Evolutionary conservation across 2,329 filamentous ascomycete genomes (phyloP).

Genomic region (Diaporthe aspalathi): DNA sequence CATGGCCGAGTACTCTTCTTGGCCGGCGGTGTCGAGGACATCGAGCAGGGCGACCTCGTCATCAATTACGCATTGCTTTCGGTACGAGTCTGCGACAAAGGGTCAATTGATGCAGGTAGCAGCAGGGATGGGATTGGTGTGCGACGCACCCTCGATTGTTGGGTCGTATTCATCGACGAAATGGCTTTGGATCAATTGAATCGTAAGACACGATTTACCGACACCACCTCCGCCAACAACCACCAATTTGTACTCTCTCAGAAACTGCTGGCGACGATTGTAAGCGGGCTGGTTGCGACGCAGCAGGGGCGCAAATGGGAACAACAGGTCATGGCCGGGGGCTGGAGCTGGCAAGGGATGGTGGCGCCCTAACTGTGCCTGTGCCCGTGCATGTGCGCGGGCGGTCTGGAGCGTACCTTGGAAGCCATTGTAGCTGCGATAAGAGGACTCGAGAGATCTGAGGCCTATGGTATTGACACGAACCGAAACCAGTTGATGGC

Average conservation of each 20-base stretch:
- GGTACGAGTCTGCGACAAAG: conserved; percentile 84
- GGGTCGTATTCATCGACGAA: conserved; percentile 99
- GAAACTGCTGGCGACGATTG: conserved; percentile 66
- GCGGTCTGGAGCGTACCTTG: conserved; percentile 48
- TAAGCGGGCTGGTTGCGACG: conserved; percentile 20
- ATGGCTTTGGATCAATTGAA: conserved; percentile 94
- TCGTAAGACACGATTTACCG: conserved; percentile 98
- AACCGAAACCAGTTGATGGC: conserved; percentile 23
- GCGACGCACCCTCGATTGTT: conserved; percentile 89
- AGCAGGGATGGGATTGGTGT: background rate
- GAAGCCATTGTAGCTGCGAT: conserved; percentile 52
- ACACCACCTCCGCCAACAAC: conserved; percentile 98
- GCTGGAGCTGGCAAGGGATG: background rate
- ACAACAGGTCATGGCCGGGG: background rate
- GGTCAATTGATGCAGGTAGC: conserved; percentile 41
- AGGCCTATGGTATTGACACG: conserved; percentile 34
- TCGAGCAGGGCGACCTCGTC: conserved; percentile 98
- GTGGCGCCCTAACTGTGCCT: background rate
- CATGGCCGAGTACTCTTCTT: conserved; percentile 99
- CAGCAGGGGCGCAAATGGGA: conserved; percentile 39
- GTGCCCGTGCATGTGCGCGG: too few species aligned
- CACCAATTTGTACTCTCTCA: conserved; percentile 94
- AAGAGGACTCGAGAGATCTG: conserved; percentile 29
- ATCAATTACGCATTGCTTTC: conserved; percentile 99
- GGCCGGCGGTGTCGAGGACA: conserved; percentile 96